Conservation (phyloP, 1,139 yeast genomes). For the Geotrichum carabidarum region DNA sequence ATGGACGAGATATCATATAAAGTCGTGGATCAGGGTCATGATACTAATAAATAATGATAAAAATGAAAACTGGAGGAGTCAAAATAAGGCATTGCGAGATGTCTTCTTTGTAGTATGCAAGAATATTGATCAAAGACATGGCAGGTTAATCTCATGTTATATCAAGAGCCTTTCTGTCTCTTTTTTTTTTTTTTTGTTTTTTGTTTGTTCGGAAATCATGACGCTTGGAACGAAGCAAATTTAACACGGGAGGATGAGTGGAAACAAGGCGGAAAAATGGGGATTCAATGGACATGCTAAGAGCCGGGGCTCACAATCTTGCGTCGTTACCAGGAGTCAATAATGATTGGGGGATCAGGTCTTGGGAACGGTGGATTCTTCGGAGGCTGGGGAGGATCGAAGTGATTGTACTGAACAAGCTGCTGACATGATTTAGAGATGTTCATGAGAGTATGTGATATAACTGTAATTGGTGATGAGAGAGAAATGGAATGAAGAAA, state of each 20-base stretch:
- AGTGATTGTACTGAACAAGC: neutral
- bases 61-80: no score
- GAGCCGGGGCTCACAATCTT: neutral
- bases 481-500: neutral
- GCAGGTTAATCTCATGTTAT: no score
- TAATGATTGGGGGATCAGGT: slow-evolving; percentile 8
- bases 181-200: neutral
- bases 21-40: no score
- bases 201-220: neutral
- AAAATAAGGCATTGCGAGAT: no score
- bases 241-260: neutral
- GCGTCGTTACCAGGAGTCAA: slow-evolving; percentile 1
- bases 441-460: neutral
- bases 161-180: no score
- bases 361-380: slow-evolving; percentile 8
- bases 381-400: slow-evolving; percentile 10
- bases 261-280: neutral
- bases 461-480: neutral
- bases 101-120: no score
- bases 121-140: no score
- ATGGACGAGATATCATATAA: no score
- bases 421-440: neutral
- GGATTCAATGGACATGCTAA: no score
- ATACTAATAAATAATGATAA: no score
- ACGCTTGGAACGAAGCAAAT: neutral